A percentile compares a stretch with the other conserved stretches of the same genome.
phyloP scores from a whole-genome alignment of 768 basidiomycete genomes.

The Pholiota conissans region DNA sequence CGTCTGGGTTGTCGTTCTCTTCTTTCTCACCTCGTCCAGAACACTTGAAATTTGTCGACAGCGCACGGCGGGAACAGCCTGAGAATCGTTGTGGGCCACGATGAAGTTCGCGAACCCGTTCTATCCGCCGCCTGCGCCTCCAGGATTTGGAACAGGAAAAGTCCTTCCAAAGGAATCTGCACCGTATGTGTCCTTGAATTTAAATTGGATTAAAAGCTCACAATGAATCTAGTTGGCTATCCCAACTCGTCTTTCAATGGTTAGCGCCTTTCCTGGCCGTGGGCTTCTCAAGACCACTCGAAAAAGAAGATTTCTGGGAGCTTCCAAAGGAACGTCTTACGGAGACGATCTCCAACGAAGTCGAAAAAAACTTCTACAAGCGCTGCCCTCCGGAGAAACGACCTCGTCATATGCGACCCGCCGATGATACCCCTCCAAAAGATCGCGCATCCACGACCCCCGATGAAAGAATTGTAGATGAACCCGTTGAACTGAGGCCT shows the following conservation, averaged over 20 bases:
- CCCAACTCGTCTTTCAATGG: conserved; percentile 52
- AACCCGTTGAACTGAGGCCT: background rate
- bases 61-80: background rate
- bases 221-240: conserved; percentile 36
- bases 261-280: conserved; percentile 53
- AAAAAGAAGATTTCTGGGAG: conserved; percentile 60
- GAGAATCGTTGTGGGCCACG: background rate
- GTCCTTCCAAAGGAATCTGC: conserved; percentile 40
- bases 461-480: conserved; percentile 6
- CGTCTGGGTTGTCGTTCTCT: background rate
- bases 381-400: conserved; percentile 52
- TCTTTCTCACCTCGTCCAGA: background rate
- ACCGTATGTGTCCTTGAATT: conserved; percentile 27
- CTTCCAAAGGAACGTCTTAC: conserved; percentile 42
- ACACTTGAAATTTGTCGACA: background rate
- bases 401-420: conserved; percentile 30
- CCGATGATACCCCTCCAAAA: background rate
- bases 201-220: conserved; percentile 18
- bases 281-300: conserved; percentile 58
- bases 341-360: conserved; percentile 33
- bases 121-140: conserved; percentile 45
- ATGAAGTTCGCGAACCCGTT: conserved; percentile 34
- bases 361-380: conserved; percentile 49
- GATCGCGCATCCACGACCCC: background rate
- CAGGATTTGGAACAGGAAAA: conserved; percentile 46